A percentile compares a stretch with the other conserved stretches of the same genome.
These are phyloP conservation scores for Talaromyces ruber DNA, from an alignment of 495 filamentous ascomycete species.

Conservation along the genomic window DNA sequence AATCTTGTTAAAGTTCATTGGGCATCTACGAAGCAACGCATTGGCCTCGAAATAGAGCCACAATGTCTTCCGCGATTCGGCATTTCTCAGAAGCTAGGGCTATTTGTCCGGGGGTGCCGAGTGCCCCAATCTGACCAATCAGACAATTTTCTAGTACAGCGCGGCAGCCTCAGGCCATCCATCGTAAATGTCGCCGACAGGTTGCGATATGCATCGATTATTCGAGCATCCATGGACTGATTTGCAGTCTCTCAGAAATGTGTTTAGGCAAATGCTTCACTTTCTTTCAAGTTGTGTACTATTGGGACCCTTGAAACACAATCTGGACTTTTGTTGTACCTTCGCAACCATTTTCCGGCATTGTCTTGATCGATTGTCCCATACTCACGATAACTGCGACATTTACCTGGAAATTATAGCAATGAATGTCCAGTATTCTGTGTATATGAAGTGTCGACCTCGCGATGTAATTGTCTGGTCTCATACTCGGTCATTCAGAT, in stretches of 20 bases:
- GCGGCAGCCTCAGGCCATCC: not conserved
- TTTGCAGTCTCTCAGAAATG: not conserved
- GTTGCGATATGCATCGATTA: not conserved
- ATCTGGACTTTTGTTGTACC: not conserved
- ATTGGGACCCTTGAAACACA: not conserved
- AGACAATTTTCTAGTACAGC: not conserved
- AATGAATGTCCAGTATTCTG: not conserved
- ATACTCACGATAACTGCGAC: not conserved
- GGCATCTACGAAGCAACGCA: not conserved
- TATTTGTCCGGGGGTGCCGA: not conserved
- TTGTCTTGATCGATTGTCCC: not conserved
- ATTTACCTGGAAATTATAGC: not conserved
- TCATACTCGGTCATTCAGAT: not conserved
- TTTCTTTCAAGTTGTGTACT: not conserved
- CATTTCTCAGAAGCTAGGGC: not conserved
- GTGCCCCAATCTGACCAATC: not conserved
- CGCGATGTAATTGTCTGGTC: not conserved
- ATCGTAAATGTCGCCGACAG: not conserved
- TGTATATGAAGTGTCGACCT: not conserved
- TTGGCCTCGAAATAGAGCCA: not conserved
- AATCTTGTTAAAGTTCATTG: not conserved
- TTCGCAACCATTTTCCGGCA: not conserved
- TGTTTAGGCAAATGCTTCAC: not conserved
- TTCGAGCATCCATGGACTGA: not conserved
- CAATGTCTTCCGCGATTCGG: not conserved